Conservation (phyloP, 2,329 filamentous ascomycete genomes). For the Drechslerella stenobrocha region DNA sequence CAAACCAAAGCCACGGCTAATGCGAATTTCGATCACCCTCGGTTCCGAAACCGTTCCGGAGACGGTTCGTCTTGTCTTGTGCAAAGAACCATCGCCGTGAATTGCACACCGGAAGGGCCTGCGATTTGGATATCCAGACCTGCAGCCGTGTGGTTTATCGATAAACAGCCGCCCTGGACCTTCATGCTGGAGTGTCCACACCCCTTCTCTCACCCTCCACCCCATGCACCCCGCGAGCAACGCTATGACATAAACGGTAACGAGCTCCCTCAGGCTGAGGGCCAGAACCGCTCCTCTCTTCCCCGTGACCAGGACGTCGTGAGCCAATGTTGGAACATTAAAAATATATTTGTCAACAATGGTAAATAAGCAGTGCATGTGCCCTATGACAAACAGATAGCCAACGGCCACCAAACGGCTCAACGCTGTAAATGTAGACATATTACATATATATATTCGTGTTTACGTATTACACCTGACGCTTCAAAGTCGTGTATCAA, state of each 20-base stretch:
- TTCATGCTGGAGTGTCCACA: conserved; percentile 23
- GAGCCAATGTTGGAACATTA: neutral
- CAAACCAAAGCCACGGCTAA: neutral
- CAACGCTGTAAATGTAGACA: no score
- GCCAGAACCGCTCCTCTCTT: conserved; percentile 19
- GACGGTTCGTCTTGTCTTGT: no score
- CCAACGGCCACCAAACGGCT: no score
- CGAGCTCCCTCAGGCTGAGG: conserved; percentile 32
- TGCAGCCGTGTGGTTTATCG: conserved; percentile 40
- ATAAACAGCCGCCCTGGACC: conserved; percentile 47
- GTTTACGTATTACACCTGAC: no score
- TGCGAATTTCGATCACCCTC: neutral
- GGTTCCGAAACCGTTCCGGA: neutral
- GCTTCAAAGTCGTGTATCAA: no score
- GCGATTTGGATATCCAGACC: neutral
- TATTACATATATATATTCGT: no score
- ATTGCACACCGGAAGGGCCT: neutral
- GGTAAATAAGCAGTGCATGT: neutral
- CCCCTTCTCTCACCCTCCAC: conserved; percentile 19
- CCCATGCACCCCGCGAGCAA: conserved; percentile 24
- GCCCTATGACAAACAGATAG: neutral
- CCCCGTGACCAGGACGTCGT: conserved; percentile 29
- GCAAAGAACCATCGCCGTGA: no score
- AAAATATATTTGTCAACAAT: neutral
- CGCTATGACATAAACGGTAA: conserved; percentile 47